phyloP scores from a whole-genome alignment of 2,329 filamentous ascomycete genomes.

The Massarina eburnea region DNA sequence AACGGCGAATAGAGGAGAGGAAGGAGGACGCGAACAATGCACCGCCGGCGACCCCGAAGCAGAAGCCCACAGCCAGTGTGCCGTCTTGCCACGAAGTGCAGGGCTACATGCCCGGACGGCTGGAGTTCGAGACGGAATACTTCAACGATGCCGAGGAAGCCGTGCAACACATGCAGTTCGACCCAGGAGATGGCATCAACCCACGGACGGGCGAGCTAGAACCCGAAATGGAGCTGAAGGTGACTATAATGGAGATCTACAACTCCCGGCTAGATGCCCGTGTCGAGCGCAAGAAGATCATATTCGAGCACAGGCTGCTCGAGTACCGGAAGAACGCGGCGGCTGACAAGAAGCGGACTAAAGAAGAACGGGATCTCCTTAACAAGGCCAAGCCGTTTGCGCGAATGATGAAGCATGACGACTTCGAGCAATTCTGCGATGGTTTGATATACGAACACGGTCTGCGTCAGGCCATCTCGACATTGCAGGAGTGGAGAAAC shows the following conservation, averaged over 20 bases:
- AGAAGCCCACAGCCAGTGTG: conserved; percentile 93
- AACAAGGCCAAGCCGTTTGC: conserved; percentile 96
- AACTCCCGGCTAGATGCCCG: conserved; percentile 87
- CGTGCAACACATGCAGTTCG: conserved; percentile 97
- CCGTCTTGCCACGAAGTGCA: conserved; percentile 97
- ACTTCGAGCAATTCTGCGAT: conserved; percentile 83
- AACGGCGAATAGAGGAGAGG: conserved; percentile 86
- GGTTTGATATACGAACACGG: conserved; percentile 90
- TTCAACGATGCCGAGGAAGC: conserved; percentile 98
- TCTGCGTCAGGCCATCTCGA: conserved; percentile 81
- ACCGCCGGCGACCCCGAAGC: conserved; percentile 81
- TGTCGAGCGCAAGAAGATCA: conserved; percentile 91
- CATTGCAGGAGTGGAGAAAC: conserved; percentile 91
- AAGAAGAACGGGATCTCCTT: conserved; percentile 87
- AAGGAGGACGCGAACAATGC: conserved; percentile 85
- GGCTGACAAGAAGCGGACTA: conserved; percentile 89
- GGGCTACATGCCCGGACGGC: conserved; percentile 95
- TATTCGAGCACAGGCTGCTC: conserved; percentile 91
- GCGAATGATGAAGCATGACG: conserved; percentile 90
- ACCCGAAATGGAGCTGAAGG: conserved; percentile 94
- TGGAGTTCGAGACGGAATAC: conserved; percentile 97
- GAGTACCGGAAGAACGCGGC: conserved; percentile 92
- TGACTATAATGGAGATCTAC: conserved; percentile 98
- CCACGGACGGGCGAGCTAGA: conserved; percentile 81
- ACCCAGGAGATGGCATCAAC: conserved; percentile 91